phyloP scores from a whole-genome alignment of 2,329 filamentous ascomycete genomes.

The Xylaria arbuscula region DNA sequence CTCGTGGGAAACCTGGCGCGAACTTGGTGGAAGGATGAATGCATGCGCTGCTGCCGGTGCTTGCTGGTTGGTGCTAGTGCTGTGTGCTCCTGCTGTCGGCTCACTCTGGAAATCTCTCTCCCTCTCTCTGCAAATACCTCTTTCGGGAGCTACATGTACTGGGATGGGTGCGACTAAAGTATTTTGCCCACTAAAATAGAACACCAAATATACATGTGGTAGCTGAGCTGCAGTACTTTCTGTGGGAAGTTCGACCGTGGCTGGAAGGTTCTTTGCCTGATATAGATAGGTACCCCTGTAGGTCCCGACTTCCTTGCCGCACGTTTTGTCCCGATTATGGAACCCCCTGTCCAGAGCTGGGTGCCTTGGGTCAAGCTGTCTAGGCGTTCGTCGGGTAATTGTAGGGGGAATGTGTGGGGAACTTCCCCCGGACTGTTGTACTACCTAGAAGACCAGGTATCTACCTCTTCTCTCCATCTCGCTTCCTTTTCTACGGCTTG shows the following conservation, averaged over 20 bases:
- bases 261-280: neutral
- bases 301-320: neutral
- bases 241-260: neutral
- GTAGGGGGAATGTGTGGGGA: neutral
- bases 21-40: neutral
- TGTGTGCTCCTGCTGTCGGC: too few relatives aligned
- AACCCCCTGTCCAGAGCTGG: neutral
- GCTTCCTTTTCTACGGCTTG: neutral
- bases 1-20: neutral
- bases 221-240: neutral
- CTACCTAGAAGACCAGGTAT: neutral
- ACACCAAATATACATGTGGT: neutral
- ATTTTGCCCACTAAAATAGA: neutral
- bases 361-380: neutral
- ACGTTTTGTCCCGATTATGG: neutral
- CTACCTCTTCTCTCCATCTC: neutral
- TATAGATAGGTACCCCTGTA: too few relatives aligned
- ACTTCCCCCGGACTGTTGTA: neutral
- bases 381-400: neutral
- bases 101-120: neutral
- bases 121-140: too few relatives aligned
- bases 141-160: neutral
- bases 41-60: neutral
- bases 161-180: neutral
- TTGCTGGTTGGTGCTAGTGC: neutral